These are phyloP conservation scores for Sporothrix pallida DNA, from an alignment of 2,329 filamentous ascomycete genomes.

Conservation along the genomic window DNA sequence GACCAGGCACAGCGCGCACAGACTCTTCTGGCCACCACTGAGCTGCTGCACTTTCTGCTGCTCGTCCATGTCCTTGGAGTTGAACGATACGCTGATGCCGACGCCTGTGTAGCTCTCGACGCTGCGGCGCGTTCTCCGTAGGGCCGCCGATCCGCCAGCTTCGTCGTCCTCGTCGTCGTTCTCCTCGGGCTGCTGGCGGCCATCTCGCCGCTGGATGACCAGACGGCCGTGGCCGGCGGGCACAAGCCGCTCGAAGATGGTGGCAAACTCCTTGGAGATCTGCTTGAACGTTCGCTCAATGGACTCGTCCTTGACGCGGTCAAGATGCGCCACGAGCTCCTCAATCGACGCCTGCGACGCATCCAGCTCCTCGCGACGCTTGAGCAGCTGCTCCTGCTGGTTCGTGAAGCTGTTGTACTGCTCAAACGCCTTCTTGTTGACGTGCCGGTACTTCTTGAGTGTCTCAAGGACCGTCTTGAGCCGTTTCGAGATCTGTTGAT, in stretches of 20 bases:
- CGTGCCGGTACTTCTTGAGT: constrained; percentile 94
- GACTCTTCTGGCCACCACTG: constrained; percentile 96
- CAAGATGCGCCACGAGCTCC: constrained; percentile 88
- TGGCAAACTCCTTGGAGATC: constrained; percentile 89
- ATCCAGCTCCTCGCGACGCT: constrained; percentile 85
- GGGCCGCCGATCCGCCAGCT: constrained; percentile 66
- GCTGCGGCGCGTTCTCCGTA: constrained; percentile 58
- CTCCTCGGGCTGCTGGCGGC: constrained; percentile 69
- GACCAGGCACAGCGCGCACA: constrained; percentile 95
- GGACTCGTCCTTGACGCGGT: constrained; percentile 95
- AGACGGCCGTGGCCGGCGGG: constrained; percentile 90
- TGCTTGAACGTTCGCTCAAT: constrained; percentile 99
- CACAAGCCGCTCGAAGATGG: constrained; percentile 92
- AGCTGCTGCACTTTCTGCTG: constrained; percentile 98
- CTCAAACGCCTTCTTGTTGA: constrained; percentile 99
- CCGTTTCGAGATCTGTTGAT: constrained; percentile 61
- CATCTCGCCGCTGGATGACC: constrained; percentile 89
- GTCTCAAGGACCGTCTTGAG: constrained; percentile 91
- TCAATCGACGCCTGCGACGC: constrained; percentile 86
- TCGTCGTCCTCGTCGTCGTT: constrained; percentile 69
- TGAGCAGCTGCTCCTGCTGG: constrained; percentile 84
- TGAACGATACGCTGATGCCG: constrained; percentile 97
- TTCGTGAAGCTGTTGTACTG: constrained; percentile 98
- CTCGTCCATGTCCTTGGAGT: constrained; percentile 92
- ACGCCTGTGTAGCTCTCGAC: constrained; percentile 98